Percentiles rank a stretch among this genome's conserved stretches.
Evolutionary conservation across 2,329 filamentous ascomycete species (phyloP).

Genomic region (Albifimbria verrucaria): DNA sequence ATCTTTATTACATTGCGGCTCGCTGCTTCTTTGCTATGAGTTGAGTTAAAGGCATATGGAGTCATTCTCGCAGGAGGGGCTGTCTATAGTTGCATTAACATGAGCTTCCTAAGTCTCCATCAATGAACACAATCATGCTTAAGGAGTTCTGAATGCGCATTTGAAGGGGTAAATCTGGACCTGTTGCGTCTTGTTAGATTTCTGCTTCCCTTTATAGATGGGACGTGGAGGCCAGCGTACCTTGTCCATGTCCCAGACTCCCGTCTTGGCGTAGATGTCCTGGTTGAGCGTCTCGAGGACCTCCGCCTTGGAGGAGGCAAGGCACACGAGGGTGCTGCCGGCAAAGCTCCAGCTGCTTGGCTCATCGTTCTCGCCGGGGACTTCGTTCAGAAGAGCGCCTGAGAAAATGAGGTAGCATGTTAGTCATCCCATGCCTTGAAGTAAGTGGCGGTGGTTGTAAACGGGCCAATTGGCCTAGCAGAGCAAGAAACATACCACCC

Average conservation of each 20-base stretch:
- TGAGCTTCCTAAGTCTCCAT: not conserved
- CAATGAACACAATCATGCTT: conserved; percentile 2
- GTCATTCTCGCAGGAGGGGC: too few relatives aligned
- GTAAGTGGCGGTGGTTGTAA: too few relatives aligned
- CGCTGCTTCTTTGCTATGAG: too few relatives aligned
- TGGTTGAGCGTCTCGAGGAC: conserved; percentile 62
- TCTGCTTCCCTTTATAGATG: too few relatives aligned
- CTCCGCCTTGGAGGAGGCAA: conserved; percentile 67
- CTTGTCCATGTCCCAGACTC: conserved; percentile 79
- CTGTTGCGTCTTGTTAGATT: conserved; percentile 22
- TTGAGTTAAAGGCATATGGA: too few relatives aligned
- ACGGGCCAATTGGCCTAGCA: too few relatives aligned
- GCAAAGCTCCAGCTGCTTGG: conserved; percentile 62
- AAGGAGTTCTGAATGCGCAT: conserved; percentile 34
- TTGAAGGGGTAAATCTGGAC: conserved; percentile 50
- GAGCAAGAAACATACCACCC: conserved; percentile 51
- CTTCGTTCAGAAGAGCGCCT: conserved; percentile 66
- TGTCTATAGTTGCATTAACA: too few relatives aligned
- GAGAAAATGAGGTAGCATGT: not conserved
- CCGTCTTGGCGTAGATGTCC: conserved; percentile 68
- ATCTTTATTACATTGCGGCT: too few relatives aligned
- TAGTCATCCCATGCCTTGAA: too few relatives aligned
- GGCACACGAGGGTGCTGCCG: conserved; percentile 67
- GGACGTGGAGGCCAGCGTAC: too few relatives aligned
- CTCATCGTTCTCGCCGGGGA: conserved; percentile 57